These are phyloP conservation scores for Vitis hybrid DNA, from an alignment of 177 flowering plant genomes.

Conservation along the genomic window DNA sequence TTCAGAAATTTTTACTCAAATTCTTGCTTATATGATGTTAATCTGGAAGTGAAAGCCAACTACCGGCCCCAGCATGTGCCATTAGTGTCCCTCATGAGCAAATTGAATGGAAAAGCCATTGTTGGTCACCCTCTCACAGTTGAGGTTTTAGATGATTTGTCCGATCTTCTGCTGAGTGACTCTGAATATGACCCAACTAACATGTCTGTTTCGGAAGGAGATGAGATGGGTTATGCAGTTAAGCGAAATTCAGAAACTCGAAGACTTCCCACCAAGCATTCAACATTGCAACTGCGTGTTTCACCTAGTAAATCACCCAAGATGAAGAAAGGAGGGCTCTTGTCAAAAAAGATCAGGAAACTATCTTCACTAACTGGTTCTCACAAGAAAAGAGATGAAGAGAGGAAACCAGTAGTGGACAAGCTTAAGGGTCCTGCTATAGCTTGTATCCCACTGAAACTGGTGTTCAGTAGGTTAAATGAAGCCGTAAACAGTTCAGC, in stretches of 20 bases:
- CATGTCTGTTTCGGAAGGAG: slow-evolving; percentile 8
- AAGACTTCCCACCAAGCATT: slow-evolving; percentile 23
- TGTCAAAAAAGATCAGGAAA: slow-evolving; percentile 60
- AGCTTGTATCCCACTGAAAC: slow-evolving; percentile 70
- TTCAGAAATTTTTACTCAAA: slow-evolving; percentile 17
- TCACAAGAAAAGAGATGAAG: slow-evolving; percentile 26
- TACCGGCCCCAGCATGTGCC: slow-evolving; percentile 68
- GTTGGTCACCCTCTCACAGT: slow-evolving; percentile 78
- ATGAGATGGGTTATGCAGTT: slow-evolving; percentile 5
- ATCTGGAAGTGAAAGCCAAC: slow-evolving; percentile 61
- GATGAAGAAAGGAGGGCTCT: slow-evolving; percentile 31
- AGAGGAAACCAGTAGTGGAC: slow-evolving; percentile 36
- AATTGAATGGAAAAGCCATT: slow-evolving; percentile 73
- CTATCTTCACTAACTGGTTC: slow-evolving; percentile 56
- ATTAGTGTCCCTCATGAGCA: slow-evolving; percentile 85
- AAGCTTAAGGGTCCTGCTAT: slow-evolving; percentile 47
- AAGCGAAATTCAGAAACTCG: slow-evolving; percentile 13
- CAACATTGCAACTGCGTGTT: slow-evolving; percentile 10
- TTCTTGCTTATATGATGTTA: slow-evolving; percentile 58
- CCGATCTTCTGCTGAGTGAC: slow-evolving; percentile 31
- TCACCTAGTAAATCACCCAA: slow-evolving; percentile 33
- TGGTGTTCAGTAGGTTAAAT: slow-evolving; percentile 78
- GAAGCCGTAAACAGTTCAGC: slow-evolving; percentile 56
- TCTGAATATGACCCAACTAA: slow-evolving; percentile 17
- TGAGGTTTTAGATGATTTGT: slow-evolving; percentile 54